Evolutionary conservation across 1,139 yeast species (phyloP).

Genomic region (Pneumocystis oryctolagi): DNA sequence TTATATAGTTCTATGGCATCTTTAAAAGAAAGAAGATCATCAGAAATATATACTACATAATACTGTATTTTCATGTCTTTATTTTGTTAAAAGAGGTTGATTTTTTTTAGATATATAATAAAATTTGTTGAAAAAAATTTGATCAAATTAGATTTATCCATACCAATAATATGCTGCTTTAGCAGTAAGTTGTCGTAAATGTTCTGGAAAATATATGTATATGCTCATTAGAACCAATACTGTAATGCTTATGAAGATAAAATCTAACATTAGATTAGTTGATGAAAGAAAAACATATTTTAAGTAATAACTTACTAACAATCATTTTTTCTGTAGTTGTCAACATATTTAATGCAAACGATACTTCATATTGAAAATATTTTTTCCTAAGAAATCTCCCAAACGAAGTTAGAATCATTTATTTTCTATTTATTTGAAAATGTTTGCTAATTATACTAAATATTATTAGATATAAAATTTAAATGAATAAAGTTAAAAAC

Average conservation of each 20-base stretch:
- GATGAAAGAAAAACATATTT: not conserved
- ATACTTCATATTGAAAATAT: not conserved
- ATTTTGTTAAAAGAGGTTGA: not conserved
- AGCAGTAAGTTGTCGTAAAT: not conserved
- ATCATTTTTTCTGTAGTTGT: conserved; percentile 1
- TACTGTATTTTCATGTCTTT: not conserved
- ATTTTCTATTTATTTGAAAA: not conserved
- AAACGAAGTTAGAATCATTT: not conserved
- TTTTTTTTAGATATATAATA: not conserved
- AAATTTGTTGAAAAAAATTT: not conserved
- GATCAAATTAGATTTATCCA: not conserved
- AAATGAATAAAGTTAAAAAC: not conserved
- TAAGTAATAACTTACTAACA: not conserved
- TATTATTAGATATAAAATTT: not conserved
- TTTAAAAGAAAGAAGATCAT: not conserved
- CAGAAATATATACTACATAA: not conserved
- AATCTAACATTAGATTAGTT: not conserved
- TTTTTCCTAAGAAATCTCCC: not conserved
- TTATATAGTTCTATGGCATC: conserved; percentile 8
- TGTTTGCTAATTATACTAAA: not conserved
- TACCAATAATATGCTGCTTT: not conserved
- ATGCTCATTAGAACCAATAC: not conserved
- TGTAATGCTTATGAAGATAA: not conserved
- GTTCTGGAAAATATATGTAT: conserved; percentile 1
- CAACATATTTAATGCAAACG: conserved; percentile 1